phyloP scores from a whole-genome alignment of 441 rosid species.

The Erodium texanum region DNA sequence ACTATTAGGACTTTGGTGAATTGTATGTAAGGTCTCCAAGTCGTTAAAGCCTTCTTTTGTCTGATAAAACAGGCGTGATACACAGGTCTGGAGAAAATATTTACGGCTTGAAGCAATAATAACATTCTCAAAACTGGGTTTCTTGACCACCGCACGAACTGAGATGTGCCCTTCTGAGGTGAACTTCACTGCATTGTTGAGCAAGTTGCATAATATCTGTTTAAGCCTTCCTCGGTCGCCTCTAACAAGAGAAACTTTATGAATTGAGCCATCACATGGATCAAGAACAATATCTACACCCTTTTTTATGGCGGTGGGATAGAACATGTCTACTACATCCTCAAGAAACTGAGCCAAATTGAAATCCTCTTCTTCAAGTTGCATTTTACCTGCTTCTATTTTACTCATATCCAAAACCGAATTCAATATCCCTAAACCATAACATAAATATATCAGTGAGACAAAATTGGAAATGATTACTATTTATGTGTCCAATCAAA shows the following conservation, averaged over 20 bases:
- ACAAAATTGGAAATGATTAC: background rate
- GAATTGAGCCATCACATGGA: conserved; percentile 41
- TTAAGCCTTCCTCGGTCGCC: conserved; percentile 41
- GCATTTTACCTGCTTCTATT: conserved; percentile 45
- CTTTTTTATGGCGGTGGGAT: conserved; percentile 35
- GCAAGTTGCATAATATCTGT: conserved; percentile 41
- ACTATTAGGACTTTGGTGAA: conserved; percentile 25
- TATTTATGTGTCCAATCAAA: no score
- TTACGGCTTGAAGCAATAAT: conserved; percentile 31
- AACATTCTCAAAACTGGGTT: conserved; percentile 25
- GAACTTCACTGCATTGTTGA: conserved; percentile 48
- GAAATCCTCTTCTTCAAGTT: conserved; percentile 44
- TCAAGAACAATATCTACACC: conserved; percentile 44
- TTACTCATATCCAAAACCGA: conserved; percentile 42
- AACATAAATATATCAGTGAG: background rate
- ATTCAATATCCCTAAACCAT: conserved; percentile 38
- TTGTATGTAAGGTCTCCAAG: conserved; percentile 10
- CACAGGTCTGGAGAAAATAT: conserved; percentile 15
- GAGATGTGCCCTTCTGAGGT: conserved; percentile 44
- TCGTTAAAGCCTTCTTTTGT: conserved; percentile 20
- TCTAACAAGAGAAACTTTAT: conserved; percentile 25
- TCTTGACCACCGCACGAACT: conserved; percentile 36
- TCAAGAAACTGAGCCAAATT: conserved; percentile 44
- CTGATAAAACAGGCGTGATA: conserved; percentile 20
- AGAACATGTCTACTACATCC: conserved; percentile 38